phyloP scores from a whole-genome alignment of 2,329 filamentous ascomycete species.

The Epichloe aotearoae region DNA sequence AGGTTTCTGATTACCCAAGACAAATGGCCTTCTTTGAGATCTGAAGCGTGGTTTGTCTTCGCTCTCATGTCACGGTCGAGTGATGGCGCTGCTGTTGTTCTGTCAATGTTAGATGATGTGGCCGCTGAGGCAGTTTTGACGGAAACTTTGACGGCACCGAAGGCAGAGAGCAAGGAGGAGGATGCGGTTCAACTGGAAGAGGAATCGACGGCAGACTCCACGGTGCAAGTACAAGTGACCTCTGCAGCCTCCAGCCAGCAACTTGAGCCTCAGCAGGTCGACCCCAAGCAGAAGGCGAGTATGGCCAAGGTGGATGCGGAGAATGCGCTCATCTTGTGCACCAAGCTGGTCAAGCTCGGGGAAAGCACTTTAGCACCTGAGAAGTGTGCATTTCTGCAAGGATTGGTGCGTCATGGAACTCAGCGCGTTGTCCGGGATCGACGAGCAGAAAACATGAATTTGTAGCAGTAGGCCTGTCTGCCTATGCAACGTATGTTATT shows the following conservation, averaged over 20 bases:
- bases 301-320: conserved; percentile 43
- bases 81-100: conserved; percentile 34
- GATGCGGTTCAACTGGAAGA: conserved; percentile 7
- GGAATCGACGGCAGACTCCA: conserved; percentile 13
- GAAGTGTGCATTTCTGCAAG: conserved; percentile 29
- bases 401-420: conserved; percentile 37
- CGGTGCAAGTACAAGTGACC: conserved; percentile 3
- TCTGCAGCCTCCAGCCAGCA: conserved; percentile 16
- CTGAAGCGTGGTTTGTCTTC: conserved; percentile 49
- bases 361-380: conserved; percentile 26
- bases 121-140: conserved; percentile 31
- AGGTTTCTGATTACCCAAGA: conserved; percentile 40
- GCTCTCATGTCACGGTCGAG: conserved; percentile 43
- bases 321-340: conserved; percentile 46
- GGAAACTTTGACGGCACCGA: conserved; percentile 33
- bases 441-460: not conserved
- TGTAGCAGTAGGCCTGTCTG: too few relatives aligned
- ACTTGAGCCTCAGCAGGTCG: conserved; percentile 34
- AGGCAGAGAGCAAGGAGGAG: conserved; percentile 9
- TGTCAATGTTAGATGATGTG: conserved; percentile 27
- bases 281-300: conserved; percentile 28
- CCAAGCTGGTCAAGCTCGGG: conserved; percentile 36
- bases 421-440: conserved; percentile 23
- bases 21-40: conserved; percentile 45
- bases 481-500: too few relatives aligned